These are phyloP conservation scores for Alliaria petiolata DNA, from an alignment of 345 rosid species.

Conservation along the genomic window DNA sequence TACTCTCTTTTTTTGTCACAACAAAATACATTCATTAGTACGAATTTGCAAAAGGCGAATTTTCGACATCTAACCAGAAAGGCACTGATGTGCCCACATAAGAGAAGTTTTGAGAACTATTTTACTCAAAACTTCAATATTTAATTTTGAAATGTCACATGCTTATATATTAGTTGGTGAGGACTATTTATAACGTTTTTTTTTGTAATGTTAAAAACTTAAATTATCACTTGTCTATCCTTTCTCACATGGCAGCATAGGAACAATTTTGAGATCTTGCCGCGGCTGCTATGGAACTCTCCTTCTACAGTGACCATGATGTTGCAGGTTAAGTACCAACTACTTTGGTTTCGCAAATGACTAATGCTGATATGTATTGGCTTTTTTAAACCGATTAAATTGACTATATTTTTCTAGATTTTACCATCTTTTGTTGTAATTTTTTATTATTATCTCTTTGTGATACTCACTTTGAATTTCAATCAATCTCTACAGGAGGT, in stretches of 20 bases:
- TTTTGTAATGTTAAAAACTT: neutral
- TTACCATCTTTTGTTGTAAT: neutral
- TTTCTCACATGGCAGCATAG: conserved; percentile 31
- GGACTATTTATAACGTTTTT: neutral
- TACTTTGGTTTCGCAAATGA: neutral
- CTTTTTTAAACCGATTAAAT: neutral
- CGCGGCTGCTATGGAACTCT: conserved; percentile 43
- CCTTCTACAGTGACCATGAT: conserved; percentile 20
- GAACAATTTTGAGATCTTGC: conserved; percentile 29
- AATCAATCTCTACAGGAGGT: conserved; percentile 41
- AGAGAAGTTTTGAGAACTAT: neutral
- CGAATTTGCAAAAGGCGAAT: too few species aligned
- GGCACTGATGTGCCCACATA: too few species aligned
- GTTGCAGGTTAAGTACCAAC: conserved; percentile 33
- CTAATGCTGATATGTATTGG: neutral
- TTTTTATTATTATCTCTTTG: neutral
- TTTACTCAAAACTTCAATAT: neutral
- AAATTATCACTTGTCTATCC: neutral
- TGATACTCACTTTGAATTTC: neutral
- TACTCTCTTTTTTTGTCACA: neutral
- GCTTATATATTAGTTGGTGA: neutral
- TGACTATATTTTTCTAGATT: neutral
- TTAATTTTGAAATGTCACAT: neutral
- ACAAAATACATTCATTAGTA: too few species aligned
- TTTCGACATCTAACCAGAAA: too few species aligned